Evolutionary conservation across 805 yeast genomes (phyloP).

Genomic region (Cyberlindnera americana): DNA sequence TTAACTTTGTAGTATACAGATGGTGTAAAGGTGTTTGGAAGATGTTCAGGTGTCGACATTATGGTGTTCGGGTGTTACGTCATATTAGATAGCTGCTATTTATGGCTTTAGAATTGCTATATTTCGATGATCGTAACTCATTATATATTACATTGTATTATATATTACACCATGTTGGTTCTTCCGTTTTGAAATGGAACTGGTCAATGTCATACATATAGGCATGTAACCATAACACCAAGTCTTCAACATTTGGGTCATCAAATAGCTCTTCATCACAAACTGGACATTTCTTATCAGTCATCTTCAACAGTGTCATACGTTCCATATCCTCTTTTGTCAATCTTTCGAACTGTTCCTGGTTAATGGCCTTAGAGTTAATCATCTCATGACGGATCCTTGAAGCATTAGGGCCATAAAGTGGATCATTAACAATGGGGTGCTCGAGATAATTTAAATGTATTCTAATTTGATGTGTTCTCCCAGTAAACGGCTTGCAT

Average conservation of each 20-base stretch:
- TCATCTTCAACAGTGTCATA: slow-evolving; percentile 9
- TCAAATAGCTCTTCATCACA: slow-evolving; percentile 21
- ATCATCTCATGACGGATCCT: slow-evolving; percentile 12
- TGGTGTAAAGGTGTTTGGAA: too few species aligned
- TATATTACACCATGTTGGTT: slow-evolving; percentile 24
- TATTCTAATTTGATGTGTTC: slow-evolving; percentile 94
- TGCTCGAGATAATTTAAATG: slow-evolving; percentile 82
- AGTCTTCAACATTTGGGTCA: slow-evolving; percentile 12
- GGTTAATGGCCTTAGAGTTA: slow-evolving; percentile 7
- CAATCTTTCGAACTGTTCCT: slow-evolving; percentile 15
- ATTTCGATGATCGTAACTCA: too few species aligned
- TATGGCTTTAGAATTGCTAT: too few species aligned
- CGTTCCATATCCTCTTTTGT: slow-evolving; percentile 12
- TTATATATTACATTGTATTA: slow-evolving; percentile 2
- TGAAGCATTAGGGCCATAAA: slow-evolving; percentile 37
- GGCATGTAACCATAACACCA: slow-evolving; percentile 26
- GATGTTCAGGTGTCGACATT: too few species aligned
- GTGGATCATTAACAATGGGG: slow-evolving; percentile 90
- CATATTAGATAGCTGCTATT: too few species aligned
- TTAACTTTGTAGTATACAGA: too few species aligned
- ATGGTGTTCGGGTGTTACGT: too few species aligned
- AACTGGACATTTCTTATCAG: slow-evolving; percentile 16
- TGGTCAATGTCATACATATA: slow-evolving; percentile 20
- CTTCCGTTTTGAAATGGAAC: slow-evolving; percentile 16
- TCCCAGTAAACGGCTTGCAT: slow-evolving; percentile 85